Evolutionary conservation across 176 grass and related monocot genomes (phyloP).

Genomic region (Phyllostachys edulis): DNA sequence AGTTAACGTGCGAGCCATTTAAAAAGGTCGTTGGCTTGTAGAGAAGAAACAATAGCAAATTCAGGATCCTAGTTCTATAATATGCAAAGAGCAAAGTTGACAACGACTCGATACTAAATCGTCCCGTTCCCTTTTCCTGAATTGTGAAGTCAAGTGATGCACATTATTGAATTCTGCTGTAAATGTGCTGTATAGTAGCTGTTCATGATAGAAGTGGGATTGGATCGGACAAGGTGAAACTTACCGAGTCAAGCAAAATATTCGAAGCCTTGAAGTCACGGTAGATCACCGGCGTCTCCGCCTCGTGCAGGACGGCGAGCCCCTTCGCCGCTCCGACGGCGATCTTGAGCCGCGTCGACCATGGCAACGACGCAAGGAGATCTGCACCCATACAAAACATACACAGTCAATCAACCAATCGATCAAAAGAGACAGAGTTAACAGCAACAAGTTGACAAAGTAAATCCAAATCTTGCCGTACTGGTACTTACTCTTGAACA

Average conservation of each 20-base stretch:
- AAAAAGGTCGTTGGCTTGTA: background rate
- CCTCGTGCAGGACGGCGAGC: constrained; percentile 80
- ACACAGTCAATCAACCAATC: background rate
- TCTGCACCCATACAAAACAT: constrained; percentile 25
- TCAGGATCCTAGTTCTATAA: background rate
- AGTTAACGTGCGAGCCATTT: constrained; percentile 27
- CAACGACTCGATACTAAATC: background rate
- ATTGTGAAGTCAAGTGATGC: background rate
- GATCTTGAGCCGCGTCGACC: constrained; percentile 93
- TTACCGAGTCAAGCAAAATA: constrained; percentile 65
- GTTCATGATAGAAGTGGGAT: background rate
- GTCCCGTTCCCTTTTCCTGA: background rate
- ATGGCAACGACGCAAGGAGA: constrained; percentile 54
- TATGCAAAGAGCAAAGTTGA: background rate
- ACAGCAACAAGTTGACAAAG: background rate
- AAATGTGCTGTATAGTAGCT: background rate
- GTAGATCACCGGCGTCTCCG: constrained; percentile 76
- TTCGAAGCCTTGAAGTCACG: constrained; percentile 86
- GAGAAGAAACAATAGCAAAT: background rate
- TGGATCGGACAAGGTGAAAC: background rate
- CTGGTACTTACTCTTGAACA: constrained; percentile 70
- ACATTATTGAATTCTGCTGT: background rate
- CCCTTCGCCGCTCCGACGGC: constrained; percentile 87
- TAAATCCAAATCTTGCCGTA: background rate
- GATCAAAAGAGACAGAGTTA: background rate